Conservation (phyloP, 2,329 filamentous ascomycete genomes). For the Aspergillus costaricaensis region DNA sequence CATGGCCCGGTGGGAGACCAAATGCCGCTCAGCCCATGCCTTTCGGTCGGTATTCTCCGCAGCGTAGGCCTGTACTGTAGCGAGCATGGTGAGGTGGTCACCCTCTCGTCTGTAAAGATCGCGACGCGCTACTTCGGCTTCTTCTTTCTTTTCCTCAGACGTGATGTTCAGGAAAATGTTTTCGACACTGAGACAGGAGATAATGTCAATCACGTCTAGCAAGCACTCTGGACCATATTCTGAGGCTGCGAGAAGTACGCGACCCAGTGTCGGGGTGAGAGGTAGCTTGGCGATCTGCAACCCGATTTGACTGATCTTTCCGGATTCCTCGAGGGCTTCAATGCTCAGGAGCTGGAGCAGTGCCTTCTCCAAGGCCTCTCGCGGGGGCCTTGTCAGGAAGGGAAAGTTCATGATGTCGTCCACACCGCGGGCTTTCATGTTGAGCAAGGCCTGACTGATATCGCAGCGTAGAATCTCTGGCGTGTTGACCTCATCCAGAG, state of each 20-base stretch:
- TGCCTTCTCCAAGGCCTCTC: slow-evolving; percentile 78
- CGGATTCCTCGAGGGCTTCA: slow-evolving; percentile 70
- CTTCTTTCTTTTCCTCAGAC: slow-evolving; percentile 62
- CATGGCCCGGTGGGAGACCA: slow-evolving; percentile 66
- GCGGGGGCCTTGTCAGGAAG: slow-evolving; percentile 76
- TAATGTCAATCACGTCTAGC: slow-evolving; percentile 81
- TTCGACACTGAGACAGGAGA: slow-evolving; percentile 65
- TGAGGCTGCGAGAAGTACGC: slow-evolving; percentile 79
- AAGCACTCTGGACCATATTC: slow-evolving; percentile 71
- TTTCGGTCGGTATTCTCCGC: slow-evolving; percentile 60
- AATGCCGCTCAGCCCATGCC: slow-evolving; percentile 60
- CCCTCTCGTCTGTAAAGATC: slow-evolving; percentile 62
- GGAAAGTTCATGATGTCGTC: slow-evolving; percentile 80
- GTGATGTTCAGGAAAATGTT: slow-evolving; percentile 63
- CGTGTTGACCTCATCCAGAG: slow-evolving; percentile 70
- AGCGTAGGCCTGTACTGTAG: slow-evolving; percentile 62
- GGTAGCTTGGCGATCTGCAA: slow-evolving; percentile 79
- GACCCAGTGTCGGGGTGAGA: slow-evolving; percentile 75
- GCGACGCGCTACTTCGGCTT: slow-evolving; percentile 57
- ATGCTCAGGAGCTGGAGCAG: slow-evolving; percentile 78
- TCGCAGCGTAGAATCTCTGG: slow-evolving; percentile 93
- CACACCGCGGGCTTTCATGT: slow-evolving; percentile 90
- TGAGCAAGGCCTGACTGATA: slow-evolving; percentile 79
- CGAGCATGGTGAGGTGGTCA: slow-evolving; percentile 64
- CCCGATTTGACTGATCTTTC: slow-evolving; percentile 72